Percentiles rank a stretch among this genome's conserved stretches.
Conservation (phyloP, 345 rosid species). For the Jatropha curcas region DNA sequence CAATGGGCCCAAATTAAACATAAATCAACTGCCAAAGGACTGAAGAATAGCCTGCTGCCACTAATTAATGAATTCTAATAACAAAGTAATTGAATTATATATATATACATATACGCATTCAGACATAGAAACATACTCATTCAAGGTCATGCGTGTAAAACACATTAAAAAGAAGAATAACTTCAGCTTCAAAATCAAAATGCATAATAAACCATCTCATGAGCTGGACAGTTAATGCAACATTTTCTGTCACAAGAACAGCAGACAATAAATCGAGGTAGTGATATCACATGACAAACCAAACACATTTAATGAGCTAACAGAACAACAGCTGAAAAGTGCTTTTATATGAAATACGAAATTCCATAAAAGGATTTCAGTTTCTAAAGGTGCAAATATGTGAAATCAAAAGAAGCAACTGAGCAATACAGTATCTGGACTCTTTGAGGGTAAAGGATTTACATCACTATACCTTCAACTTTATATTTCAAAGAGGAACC, state of each 20-base stretch:
- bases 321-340: no score
- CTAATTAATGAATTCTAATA: constrained; percentile 2
- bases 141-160: not conserved
- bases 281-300: not conserved
- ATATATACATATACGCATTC: no score
- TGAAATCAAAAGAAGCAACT: not conserved
- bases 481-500: not conserved
- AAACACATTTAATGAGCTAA: not conserved
- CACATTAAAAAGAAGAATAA: not conserved
- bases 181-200: not conserved
- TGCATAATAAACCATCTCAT: not conserved
- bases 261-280: not conserved
- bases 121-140: not conserved
- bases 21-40: constrained; percentile 7
- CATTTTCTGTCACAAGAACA: not conserved
- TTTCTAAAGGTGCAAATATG: not conserved
- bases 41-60: not conserved
- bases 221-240: not conserved
- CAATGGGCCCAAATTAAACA: no score
- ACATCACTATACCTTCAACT: not conserved
- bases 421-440: not conserved
- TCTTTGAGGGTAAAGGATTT: not conserved
- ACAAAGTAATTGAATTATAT: not conserved
- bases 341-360: not conserved
- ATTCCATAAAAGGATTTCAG: not conserved